Evolutionary conservation across 306 rosid genomes (phyloP).

Genomic region (Cyamopsis tetragonoloba): DNA sequence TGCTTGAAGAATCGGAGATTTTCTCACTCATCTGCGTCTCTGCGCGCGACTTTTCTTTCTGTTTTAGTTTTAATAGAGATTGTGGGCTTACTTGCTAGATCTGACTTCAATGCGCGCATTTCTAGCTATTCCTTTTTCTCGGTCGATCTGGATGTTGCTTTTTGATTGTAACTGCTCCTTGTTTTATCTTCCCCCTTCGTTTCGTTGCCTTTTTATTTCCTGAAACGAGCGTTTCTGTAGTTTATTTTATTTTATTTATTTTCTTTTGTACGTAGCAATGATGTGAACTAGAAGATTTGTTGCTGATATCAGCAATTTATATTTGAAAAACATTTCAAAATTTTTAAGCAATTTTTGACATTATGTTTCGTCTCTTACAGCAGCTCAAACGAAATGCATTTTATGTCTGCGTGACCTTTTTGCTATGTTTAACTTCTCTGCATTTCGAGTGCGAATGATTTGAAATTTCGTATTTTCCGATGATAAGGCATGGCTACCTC

Average conservation of each 20-base stretch:
- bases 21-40: constrained; percentile 5
- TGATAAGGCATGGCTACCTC: neutral
- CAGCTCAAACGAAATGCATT: neutral
- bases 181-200: neutral
- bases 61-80: neutral
- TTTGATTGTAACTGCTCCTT: neutral
- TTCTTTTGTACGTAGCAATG: neutral
- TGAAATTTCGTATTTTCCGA: neutral
- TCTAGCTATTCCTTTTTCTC: neutral
- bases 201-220: neutral
- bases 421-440: neutral
- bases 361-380: neutral
- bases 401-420: neutral
- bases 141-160: constrained; percentile 11
- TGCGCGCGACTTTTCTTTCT: neutral
- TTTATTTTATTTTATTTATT: neutral
- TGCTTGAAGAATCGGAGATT: constrained; percentile 14
- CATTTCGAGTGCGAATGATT: constrained; percentile 2
- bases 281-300: neutral
- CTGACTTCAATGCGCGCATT: constrained; percentile 30
- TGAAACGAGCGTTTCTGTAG: neutral
- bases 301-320: neutral
- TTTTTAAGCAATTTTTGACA: neutral
- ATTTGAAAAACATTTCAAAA: neutral
- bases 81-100: constrained; percentile 33